Conservation (phyloP, 371 early-diverging fungal genomes). For the Mucor lusitanicus region DNA sequence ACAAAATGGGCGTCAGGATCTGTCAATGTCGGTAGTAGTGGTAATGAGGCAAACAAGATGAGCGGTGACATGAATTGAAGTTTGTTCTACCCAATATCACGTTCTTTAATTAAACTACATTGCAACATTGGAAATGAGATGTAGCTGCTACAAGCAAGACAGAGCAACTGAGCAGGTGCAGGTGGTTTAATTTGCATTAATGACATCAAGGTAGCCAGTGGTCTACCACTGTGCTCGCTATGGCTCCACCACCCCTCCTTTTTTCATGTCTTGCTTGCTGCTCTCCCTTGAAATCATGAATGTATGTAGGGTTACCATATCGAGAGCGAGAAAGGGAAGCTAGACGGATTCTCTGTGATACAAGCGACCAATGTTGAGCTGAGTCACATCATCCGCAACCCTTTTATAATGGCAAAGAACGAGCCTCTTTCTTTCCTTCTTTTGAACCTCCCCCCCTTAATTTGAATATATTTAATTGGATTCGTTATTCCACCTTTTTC, state of each 20-base stretch:
- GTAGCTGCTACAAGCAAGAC: too few relatives aligned
- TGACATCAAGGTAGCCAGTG: too few relatives aligned
- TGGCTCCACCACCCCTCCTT: background rate
- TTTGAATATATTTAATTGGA: background rate
- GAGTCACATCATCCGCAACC: background rate
- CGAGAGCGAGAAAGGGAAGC: background rate
- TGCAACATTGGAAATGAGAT: background rate
- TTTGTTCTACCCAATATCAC: background rate
- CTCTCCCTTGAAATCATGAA: background rate
- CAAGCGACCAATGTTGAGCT: background rate
- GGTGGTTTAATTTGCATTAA: background rate
- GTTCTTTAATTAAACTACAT: background rate
- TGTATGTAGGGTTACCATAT: background rate
- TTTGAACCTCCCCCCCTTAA: background rate
- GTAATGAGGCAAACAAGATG: too few relatives aligned
- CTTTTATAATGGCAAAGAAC: background rate
- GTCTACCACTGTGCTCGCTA: background rate
- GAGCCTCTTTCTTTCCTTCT: background rate
- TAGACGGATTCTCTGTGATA: background rate
- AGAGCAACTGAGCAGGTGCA: too few relatives aligned
- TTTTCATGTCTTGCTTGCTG: background rate
- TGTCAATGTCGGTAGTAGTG: too few relatives aligned
- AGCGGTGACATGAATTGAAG: background rate
- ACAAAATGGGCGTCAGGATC: too few relatives aligned
- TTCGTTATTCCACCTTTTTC: constrained; percentile 4